Percentiles rank a stretch among this genome's conserved stretches.
Conservation (phyloP, 1,284 basidiomycete genomes). For the Schizophyllum commune region DNA sequence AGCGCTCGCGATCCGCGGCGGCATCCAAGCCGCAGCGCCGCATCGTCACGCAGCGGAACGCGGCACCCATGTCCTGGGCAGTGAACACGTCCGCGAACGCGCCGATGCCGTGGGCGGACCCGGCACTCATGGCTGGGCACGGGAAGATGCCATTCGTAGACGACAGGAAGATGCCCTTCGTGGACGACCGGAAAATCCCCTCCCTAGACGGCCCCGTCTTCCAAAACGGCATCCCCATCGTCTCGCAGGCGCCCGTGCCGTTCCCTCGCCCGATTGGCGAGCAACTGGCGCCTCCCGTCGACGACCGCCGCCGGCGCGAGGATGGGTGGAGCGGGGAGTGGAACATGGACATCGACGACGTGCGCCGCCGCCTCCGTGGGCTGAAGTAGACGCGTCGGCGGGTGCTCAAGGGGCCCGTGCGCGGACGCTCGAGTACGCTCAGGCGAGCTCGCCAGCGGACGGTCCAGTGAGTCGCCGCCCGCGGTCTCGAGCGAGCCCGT, state of each 20-base stretch:
- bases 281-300: not conserved
- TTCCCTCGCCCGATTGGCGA: not conserved
- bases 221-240: not conserved
- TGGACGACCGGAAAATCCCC: not conserved
- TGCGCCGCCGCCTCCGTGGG: constrained; percentile 3
- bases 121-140: not conserved
- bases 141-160: not conserved
- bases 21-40: not conserved
- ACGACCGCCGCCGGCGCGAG: not conserved
- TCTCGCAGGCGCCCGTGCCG: not conserved
- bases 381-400: not conserved
- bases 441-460: too few relatives aligned
- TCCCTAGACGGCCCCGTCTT: not conserved
- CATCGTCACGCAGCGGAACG: not conserved
- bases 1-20: not conserved
- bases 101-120: not conserved
- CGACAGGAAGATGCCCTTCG: not conserved
- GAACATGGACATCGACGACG: constrained; percentile 7
- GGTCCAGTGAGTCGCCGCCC: too few relatives aligned
- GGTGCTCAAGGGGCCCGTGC: not conserved
- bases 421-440: too few relatives aligned
- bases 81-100: not conserved
- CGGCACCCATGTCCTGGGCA: not conserved
- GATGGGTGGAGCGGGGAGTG: constrained; percentile 13
- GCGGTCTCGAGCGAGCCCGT: too few relatives aligned